A percentile compares a stretch with the other conserved stretches of the same genome.
Evolutionary conservation across 83 land plant species (phyloP).

Genomic region (Picea abies): DNA sequence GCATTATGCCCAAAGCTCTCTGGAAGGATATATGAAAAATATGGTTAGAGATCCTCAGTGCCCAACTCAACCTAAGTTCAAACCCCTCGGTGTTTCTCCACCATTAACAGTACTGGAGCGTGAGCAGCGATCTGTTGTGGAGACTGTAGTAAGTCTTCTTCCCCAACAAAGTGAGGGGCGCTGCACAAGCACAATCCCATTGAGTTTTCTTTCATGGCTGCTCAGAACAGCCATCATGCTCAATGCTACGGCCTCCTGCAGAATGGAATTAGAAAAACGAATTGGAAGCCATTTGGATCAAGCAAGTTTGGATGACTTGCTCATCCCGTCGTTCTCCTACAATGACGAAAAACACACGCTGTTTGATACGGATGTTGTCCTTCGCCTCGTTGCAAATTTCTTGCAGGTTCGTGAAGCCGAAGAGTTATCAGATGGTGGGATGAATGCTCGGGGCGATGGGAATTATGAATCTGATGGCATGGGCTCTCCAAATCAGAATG

Average conservation of each 20-base stretch:
- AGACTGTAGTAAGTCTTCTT: constrained; percentile 51
- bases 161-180: constrained; percentile 46
- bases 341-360: constrained; percentile 22
- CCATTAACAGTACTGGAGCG: neutral
- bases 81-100: neutral
- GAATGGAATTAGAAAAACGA: constrained; percentile 61
- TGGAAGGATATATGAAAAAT: neutral
- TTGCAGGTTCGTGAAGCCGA: constrained; percentile 49
- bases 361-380: constrained; percentile 63
- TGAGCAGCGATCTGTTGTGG: neutral
- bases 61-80: neutral
- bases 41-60: neutral
- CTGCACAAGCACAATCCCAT: constrained; percentile 34
- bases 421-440: constrained; percentile 13
- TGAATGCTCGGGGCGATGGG: constrained; percentile 33
- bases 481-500: constrained; percentile 33
- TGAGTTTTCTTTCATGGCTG: constrained; percentile 68
- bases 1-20: constrained; percentile 23
- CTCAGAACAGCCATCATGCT: constrained; percentile 50
- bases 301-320: constrained; percentile 75
- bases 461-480: constrained; percentile 45
- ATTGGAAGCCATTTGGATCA: constrained; percentile 68
- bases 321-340: constrained; percentile 45
- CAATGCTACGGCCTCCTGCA: constrained; percentile 57
- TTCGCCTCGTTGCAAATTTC: constrained; percentile 51